Base-by-base conservation (phyloP, 441 rosid species). In the Erodium moschatum region DNA sequence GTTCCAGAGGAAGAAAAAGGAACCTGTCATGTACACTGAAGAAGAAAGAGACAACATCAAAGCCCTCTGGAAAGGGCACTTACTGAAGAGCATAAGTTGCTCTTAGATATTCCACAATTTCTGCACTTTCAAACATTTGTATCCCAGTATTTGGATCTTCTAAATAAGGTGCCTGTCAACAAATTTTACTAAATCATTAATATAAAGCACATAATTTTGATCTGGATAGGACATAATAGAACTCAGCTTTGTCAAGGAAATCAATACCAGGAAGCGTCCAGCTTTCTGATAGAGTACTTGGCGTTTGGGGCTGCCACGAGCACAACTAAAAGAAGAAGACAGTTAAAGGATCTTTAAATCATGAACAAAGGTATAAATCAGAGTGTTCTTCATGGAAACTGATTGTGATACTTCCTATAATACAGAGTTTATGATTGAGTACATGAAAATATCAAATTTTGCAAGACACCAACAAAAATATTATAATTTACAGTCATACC, bases 231-330 rank as follows among this genome's bases (percentile, higher is more conserved):
- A 68, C 3, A 50, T 13, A 24, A 9, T 54, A 20, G 16, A 54
- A 54, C 61, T 16, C 61, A 18, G 15, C 16, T 54, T 1, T 16
- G 61, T 5, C 7, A 54, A 18, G 21, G 4, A 54, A 18, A 16
- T 11, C 16, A 35, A 42, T 69, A 92, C 98, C 94, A 89, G 98
- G 81, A 86, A 90, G 77, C 70, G 85, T 70, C 92, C 92, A 15
- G 82, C 86, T 81, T 81, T 85, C 24, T 86, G 68, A 24, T 79
- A 81, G 61, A 92, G 72, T 27, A 69, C 72, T 74, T 90, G 91
- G 56, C 97, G 83, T 77, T 90, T 92, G 29, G 88, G 84, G 80
- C 98, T 92, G 20, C 98, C 97, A 5, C 97, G 94, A 67, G 91
- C 96, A 78, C 96, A 90, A 69, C 97, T 92, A 71, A 64, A 70